These are phyloP conservation scores for Amanita pallidorosea DNA, from an alignment of 768 basidiomycete species.

Conservation along the genomic window DNA sequence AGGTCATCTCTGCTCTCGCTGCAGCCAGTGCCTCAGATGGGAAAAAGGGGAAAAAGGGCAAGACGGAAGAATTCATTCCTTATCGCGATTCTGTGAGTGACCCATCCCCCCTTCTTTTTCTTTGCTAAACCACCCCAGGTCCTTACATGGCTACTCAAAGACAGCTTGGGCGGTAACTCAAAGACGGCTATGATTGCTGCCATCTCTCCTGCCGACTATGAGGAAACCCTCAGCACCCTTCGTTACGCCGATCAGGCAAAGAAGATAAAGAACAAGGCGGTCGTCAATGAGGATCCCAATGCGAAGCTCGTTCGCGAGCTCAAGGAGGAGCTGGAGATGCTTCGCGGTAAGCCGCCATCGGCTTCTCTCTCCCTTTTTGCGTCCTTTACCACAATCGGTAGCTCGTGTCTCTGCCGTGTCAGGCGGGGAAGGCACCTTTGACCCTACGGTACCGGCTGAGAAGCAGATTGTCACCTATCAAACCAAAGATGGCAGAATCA, in stretches of 20 bases:
- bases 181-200: conserved; percentile 99
- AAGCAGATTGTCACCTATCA: conserved; percentile 93
- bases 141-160: conserved; percentile 96
- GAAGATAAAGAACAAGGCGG: conserved; percentile 99
- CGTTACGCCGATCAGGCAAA: conserved; percentile 98
- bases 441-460: conserved; percentile 83
- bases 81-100: conserved; percentile 88
- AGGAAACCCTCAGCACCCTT: conserved; percentile 92
- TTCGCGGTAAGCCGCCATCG: conserved; percentile 52
- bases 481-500: conserved; percentile 87
- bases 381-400: conserved; percentile 16
- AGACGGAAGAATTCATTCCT: conserved; percentile 87
- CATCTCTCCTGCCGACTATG: conserved; percentile 97
- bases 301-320: conserved; percentile 97
- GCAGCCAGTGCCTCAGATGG: conserved; percentile 50
- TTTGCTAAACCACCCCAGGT: conserved; percentile 37
- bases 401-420: conserved; percentile 62
- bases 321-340: conserved; percentile 93
- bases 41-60: conserved; percentile 86
- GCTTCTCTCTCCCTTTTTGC: conserved; percentile 11
- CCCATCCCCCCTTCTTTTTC: not conserved
- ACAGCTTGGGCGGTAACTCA: conserved; percentile 93
- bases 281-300: conserved; percentile 99
- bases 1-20: conserved; percentile 91
- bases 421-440: conserved; percentile 64